Conservation (phyloP, 2,329 filamentous ascomycete genomes). For the Ascochyta clinopodiicola region DNA sequence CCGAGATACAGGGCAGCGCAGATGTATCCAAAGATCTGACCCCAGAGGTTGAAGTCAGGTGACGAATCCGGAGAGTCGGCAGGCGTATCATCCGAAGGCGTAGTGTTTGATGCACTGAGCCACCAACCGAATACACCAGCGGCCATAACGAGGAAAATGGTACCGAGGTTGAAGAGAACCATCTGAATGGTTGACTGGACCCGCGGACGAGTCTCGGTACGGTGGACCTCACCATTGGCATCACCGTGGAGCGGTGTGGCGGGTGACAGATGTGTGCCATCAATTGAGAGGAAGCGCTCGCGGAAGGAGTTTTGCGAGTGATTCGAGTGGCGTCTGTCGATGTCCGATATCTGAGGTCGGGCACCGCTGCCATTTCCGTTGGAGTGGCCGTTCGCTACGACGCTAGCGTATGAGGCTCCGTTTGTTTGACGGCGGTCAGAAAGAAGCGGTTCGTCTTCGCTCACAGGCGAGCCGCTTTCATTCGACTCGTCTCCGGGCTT, state of each 20-base stretch:
- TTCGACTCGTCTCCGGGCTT: slow-evolving; percentile 32
- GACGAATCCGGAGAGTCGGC: slow-evolving; percentile 45
- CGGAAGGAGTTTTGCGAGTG: slow-evolving; percentile 47
- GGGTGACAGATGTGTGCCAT: slow-evolving; percentile 75
- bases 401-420: slow-evolving; percentile 20
- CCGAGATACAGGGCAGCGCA: slow-evolving; percentile 90
- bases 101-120: slow-evolving; percentile 58
- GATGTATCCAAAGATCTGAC: slow-evolving; percentile 92
- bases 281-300: slow-evolving; percentile 63
- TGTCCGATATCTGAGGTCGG: slow-evolving; percentile 47
- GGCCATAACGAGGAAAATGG: slow-evolving; percentile 80
- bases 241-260: slow-evolving; percentile 73
- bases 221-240: slow-evolving; percentile 29
- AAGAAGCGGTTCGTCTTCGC: slow-evolving; percentile 46
- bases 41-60: slow-evolving; percentile 75
- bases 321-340: slow-evolving; percentile 38
- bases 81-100: slow-evolving; percentile 15
- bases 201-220: slow-evolving; percentile 47
- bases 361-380: slow-evolving; percentile 29
- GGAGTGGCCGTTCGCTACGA: slow-evolving; percentile 23
- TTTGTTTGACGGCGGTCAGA: slow-evolving; percentile 36
- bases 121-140: slow-evolving; percentile 89
- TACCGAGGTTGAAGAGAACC: slow-evolving; percentile 74
- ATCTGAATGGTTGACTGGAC: slow-evolving; percentile 59
- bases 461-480: slow-evolving; percentile 41